These are phyloP conservation scores for Heliosperma pusillum DNA, from an alignment of 148 eudicot genomes.

Conservation along the genomic window DNA sequence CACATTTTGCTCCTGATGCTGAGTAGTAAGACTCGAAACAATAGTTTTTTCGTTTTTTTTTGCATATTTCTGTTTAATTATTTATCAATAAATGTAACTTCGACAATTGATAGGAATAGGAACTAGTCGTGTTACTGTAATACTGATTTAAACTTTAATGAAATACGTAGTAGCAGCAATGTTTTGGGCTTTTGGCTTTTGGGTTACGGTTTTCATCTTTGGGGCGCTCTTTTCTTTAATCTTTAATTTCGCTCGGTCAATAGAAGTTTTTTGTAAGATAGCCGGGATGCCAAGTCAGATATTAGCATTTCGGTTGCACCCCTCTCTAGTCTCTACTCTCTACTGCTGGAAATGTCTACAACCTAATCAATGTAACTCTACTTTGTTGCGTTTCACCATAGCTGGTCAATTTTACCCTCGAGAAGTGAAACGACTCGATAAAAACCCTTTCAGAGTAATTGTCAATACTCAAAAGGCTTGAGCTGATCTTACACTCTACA, in stretches of 20 bases:
- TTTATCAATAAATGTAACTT: background rate
- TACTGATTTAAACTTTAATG: background rate
- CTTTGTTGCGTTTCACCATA: no score
- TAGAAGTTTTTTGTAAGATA: no score
- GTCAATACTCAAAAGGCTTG: no score
- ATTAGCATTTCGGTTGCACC: background rate
- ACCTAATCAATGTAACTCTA: no score
- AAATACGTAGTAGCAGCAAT: background rate
- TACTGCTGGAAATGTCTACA: background rate
- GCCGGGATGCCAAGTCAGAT: no score
- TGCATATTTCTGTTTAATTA: background rate
- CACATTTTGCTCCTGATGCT: conserved; percentile 28
- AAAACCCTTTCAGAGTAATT: no score
- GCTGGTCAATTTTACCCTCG: no score
- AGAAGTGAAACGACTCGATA: no score
- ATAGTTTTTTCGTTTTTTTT: background rate
- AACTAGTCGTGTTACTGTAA: background rate
- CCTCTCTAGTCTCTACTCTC: background rate
- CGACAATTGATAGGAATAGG: background rate
- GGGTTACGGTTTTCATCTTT: background rate
- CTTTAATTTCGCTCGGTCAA: background rate
- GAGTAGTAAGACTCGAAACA: background rate
- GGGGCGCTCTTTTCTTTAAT: background rate
- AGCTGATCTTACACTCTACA: no score
- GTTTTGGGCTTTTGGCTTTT: no score